Evolutionary conservation across 1,284 basidiomycete genomes (phyloP), one percentile per base, ranked within the genome.

Genomic region (Rugosomyces carneus): DNA sequence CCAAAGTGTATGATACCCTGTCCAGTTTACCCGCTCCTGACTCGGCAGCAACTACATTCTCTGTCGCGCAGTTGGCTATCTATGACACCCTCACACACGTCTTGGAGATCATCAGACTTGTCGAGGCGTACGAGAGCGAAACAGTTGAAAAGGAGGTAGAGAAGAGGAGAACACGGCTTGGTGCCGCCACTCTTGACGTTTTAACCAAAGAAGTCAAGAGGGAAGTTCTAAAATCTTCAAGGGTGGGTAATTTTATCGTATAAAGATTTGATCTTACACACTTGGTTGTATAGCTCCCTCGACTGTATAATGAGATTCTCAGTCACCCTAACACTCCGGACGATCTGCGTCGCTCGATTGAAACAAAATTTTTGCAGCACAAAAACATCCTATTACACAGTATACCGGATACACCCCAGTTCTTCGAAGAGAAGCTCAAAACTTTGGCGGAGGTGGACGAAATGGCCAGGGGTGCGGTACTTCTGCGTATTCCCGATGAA

Each of bases 301-400:
- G 56, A 0, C 63, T 89, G 27, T 93, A 92, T 57, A 69, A 80
- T 29, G 84, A 90, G 56, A 68, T 92, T 18, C 62, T 92, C 32
- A 82, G 82, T 50, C 89, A 93, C 56, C 85, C 84, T 0, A 72
- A 75, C 52, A 84, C 89, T 2, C 71, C 81, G 0, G 89, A 92
- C 54, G 78, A 82, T 1, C 64, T 87, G 7, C 78, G 90, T 19
- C 72, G 85, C 10, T 61, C 67, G 29, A 81, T 78, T 0, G 91
- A 93, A 57, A 66, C 76, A 11, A 90, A 88, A 52, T 68, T 91
- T 2, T 66, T 93, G 19, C 66, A 70, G 20, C 75, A 80, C 55
- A 80, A 78, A 52, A 71, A 80, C 47, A 71, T 72, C 13, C 72
- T 80, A 50, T 68, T 91, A 4, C 64, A 71, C 45, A 69, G 81